Evolutionary conservation across 2,329 filamentous ascomycete genomes (phyloP).

Genomic region (Fusarium pininemorale): DNA sequence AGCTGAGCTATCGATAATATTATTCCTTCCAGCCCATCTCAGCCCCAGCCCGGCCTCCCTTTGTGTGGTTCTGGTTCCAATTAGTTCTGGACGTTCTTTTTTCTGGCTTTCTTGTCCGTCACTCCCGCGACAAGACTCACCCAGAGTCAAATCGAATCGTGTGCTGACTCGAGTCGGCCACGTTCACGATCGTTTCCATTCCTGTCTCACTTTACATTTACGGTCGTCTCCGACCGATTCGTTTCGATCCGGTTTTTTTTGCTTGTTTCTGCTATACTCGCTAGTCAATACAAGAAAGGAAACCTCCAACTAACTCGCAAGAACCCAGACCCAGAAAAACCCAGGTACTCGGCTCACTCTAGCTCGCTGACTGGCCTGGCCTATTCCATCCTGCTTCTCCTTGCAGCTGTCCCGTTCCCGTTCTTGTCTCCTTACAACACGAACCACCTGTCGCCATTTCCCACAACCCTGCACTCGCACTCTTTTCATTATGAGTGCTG

Average conservation of each 20-base stretch:
- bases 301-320: slow-evolving; percentile 30
- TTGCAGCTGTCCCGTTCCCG: slow-evolving; percentile 25
- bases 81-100: slow-evolving; percentile 13
- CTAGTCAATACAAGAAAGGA: slow-evolving; percentile 24
- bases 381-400: slow-evolving; percentile 10
- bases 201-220: slow-evolving; percentile 33
- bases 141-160: slow-evolving; percentile 6
- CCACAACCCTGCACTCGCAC: slow-evolving; percentile 28
- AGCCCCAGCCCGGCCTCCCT: slow-evolving; percentile 8
- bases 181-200: slow-evolving; percentile 32
- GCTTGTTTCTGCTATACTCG: slow-evolving; percentile 1
- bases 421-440: slow-evolving; percentile 22
- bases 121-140: slow-evolving; percentile 4
- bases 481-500: slow-evolving; percentile 68
- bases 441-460: slow-evolving; percentile 27
- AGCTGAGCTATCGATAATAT: slow-evolving; percentile 21
- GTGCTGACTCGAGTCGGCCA: slow-evolving; percentile 25
- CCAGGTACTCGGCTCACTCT: slow-evolving; percentile 34
- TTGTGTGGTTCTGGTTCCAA: neutral
- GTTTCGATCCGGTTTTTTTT: slow-evolving; percentile 17
- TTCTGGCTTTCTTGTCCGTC: slow-evolving; percentile 2
- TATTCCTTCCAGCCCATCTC: slow-evolving; percentile 9
- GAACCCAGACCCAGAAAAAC: slow-evolving; percentile 39
- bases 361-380: slow-evolving; percentile 31
- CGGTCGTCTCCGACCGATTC: slow-evolving; percentile 32